phyloP scores from a whole-genome alignment of 306 rosid species.

The Mucuna pruriens region DNA sequence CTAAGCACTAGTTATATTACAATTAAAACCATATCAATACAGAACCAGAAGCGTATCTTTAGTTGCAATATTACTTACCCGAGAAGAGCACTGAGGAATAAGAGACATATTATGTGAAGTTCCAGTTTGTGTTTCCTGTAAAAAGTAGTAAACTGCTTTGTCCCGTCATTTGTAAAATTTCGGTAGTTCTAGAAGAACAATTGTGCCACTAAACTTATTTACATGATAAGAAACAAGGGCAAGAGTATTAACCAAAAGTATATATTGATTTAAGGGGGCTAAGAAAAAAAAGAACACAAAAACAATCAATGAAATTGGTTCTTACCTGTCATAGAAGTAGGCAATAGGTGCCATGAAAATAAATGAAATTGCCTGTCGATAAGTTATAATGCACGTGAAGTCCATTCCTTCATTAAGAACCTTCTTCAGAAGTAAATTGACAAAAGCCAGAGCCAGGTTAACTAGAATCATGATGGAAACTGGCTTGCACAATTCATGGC shows the following conservation, averaged over 20 bases:
- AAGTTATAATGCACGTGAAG: conserved; percentile 58
- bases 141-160: not conserved
- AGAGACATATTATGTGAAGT: conserved; percentile 50
- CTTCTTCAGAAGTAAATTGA: conserved; percentile 77
- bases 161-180: not conserved
- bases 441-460: conserved; percentile 68
- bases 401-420: conserved; percentile 66
- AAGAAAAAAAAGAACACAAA: not conserved
- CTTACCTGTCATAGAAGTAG: conserved; percentile 67
- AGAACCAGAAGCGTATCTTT: not conserved
- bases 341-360: conserved; percentile 77
- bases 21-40: not conserved
- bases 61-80: conserved; percentile 60
- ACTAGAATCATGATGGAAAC: conserved; percentile 60
- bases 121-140: conserved; percentile 68
- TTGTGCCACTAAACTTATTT: not conserved
- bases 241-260: not conserved
- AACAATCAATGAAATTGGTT: not conserved
- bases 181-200: not conserved
- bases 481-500: conserved; percentile 56
- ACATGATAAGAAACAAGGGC: not conserved
- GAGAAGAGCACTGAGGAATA: conserved; percentile 75
- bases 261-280: not conserved
- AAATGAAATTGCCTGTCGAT: conserved; percentile 67
- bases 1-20: not conserved